phyloP scores from a whole-genome alignment of 2,329 filamentous ascomycete genomes.

The Kalaharituber pfeilii region DNA sequence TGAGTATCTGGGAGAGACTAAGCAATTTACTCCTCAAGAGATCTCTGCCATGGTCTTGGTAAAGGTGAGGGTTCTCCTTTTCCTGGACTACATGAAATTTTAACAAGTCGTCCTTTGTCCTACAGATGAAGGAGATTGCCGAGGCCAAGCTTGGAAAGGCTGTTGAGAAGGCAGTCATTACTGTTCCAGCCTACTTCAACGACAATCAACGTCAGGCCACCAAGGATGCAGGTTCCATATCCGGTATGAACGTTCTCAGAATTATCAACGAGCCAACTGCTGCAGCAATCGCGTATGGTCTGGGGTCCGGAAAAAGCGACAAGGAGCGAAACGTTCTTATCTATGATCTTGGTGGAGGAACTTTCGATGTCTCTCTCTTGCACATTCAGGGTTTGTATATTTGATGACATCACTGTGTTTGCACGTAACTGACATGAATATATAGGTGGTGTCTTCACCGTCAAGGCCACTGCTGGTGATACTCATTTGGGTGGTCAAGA shows the following conservation, averaged over 20 bases:
- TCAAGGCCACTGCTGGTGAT: constrained; percentile 95
- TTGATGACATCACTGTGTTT: background rate
- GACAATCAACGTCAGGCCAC: constrained; percentile 99
- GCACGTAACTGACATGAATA: background rate
- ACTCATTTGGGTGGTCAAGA: constrained; percentile 92
- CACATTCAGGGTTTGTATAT: constrained; percentile 63
- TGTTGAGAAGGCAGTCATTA: constrained; percentile 97
- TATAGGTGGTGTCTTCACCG: constrained; percentile 73
- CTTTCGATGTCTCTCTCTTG: constrained; percentile 98
- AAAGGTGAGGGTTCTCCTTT: constrained; percentile 48
- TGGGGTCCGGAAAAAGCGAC: constrained; percentile 81
- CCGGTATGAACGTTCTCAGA: constrained; percentile 94
- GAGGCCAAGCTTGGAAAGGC: constrained; percentile 98
- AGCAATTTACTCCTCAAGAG: constrained; percentile 95
- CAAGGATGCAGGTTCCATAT: constrained; percentile 96
- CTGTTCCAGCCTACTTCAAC: constrained; percentile 99
- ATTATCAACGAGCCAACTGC: constrained; percentile 99
- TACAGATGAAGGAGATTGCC: constrained; percentile 96
- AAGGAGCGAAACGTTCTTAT: constrained; percentile 99
- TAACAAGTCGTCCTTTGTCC: constrained; percentile 4
- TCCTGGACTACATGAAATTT: background rate
- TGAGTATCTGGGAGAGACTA: constrained; percentile 83
- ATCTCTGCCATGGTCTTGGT: constrained; percentile 96
- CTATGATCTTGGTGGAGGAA: constrained; percentile 99
- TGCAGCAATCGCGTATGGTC: constrained; percentile 94